Conservation (phyloP, 179 eudicot genomes). For the Gypsophila paniculata region DNA sequence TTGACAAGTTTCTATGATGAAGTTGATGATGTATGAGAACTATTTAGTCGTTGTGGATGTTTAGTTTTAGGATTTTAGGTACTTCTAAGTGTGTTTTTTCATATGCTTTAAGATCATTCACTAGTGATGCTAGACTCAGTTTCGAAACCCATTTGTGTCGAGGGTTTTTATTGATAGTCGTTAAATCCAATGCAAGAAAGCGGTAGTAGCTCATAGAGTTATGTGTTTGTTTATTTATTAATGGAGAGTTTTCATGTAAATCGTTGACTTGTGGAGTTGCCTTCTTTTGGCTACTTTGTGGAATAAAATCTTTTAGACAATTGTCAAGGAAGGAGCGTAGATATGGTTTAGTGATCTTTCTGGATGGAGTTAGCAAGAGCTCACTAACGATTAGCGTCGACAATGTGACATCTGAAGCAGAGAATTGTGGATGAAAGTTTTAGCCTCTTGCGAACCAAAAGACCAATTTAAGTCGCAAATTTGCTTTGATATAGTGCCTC, state of each 20-base stretch:
- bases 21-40: not conserved
- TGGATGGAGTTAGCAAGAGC: not conserved
- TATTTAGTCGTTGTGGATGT: not conserved
- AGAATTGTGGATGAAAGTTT: not conserved
- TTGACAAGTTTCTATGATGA: not conserved
- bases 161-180: not conserved
- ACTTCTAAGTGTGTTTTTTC: not conserved
- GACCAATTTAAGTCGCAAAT: not conserved
- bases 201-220: not conserved
- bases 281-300: not conserved
- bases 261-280: not conserved
- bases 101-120: not conserved
- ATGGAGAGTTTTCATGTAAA: not conserved
- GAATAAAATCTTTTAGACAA: not conserved
- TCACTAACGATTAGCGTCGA: not conserved
- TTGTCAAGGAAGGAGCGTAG: not conserved
- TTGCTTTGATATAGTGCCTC: not conserved
- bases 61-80: not conserved
- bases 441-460: not conserved
- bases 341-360: not conserved
- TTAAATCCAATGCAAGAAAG: not conserved
- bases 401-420: not conserved
- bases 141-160: not conserved
- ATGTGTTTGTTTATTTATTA: not conserved
- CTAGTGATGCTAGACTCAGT: not conserved